Percentiles rank a stretch among this genome's conserved stretches.
phyloP scores from a whole-genome alignment of 805 yeast genomes.

The Wickerhamiella occidentalis region DNA sequence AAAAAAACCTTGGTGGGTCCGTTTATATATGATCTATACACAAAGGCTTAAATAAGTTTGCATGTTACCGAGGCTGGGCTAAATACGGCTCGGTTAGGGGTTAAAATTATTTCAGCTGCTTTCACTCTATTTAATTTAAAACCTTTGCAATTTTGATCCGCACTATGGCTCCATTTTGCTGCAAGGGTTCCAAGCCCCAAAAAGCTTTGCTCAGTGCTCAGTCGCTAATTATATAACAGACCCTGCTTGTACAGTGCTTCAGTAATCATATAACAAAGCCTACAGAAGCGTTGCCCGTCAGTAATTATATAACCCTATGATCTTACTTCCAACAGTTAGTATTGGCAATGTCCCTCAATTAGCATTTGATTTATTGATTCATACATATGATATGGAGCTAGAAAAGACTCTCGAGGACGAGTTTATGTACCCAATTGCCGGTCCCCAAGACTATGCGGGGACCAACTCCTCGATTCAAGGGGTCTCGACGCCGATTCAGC shows the following conservation, averaged over 20 bases:
- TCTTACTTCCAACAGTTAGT: conserved; percentile 65
- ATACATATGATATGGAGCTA: conserved; percentile 42
- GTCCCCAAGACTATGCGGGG: conserved; percentile 50
- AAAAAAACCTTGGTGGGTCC: not conserved
- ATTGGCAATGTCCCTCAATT: conserved; percentile 87
- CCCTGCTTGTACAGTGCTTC: not conserved
- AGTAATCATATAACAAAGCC: too few species aligned
- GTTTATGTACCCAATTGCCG: conserved; percentile 66
- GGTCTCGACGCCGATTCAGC: conserved; percentile 52
- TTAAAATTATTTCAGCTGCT: not conserved
- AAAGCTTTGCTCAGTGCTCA: not conserved
- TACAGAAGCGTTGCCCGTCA: too few species aligned
- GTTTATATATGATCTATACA: not conserved
- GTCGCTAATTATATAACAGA: too few species aligned
- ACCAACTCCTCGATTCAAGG: conserved; percentile 24
- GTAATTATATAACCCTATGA: conserved; percentile 17
- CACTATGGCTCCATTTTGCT: too few species aligned
- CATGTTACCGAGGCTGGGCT: not conserved
- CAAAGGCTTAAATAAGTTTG: not conserved
- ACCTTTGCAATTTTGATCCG: too few species aligned
- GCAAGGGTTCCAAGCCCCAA: not conserved
- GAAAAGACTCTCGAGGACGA: conserved; percentile 47
- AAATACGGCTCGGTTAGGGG: not conserved
- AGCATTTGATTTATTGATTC: conserved; percentile 57
- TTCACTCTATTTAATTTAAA: too few species aligned